Base-by-base conservation (phyloP, 371 early-diverging fungal species). In the Batrachochytrium dendrobatidis region DNA sequence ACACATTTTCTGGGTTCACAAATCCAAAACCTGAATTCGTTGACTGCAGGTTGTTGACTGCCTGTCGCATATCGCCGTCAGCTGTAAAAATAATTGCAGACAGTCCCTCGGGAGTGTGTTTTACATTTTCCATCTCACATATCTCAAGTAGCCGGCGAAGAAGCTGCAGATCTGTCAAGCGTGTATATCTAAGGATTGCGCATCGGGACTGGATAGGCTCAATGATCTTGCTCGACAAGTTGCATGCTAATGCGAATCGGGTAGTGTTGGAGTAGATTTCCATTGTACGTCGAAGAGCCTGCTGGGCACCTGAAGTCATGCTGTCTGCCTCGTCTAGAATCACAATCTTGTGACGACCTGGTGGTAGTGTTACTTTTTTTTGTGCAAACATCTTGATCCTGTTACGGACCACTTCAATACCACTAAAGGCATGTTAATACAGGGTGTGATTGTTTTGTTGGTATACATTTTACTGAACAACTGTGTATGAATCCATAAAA, bases 11-110 rank as follows among this genome's bases (percentile, higher is more conserved):
- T 4, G 84, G 80, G 51, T 83, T 87, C 24, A 98, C 81, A 58
- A 83, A 76, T 8, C 84, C 85, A 58, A 92, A 75, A 0, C 92
- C 94, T 33, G 88, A 82, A 59, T 74, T 78, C 0, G 95, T 91
- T 4, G 94, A 83, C 70, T 99, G 99, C 56, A 99, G 78, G 61
- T 96, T 94, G 71, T 99, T 99, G 66, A 99, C 79, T 1, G 94
- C 98, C 76, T 98, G 97, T 34, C 99, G 87, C 92, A 99, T 93
- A 73, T 99, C 99, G 26, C 99, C 99, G 59, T 99, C 98, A 7
- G 95, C 86, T 18, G 92, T 88, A 65, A 97, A 95, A 15, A 95
- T 87, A 35, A 99, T 70, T 0, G 96, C 95, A 58, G 93, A 89
- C 12, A 97, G 68, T 12, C 95, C 97, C 56, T 89, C 92, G 3